Base-by-base conservation (phyloP, 352 stramenopile genomes). In the Pythium myriotylum region DNA sequence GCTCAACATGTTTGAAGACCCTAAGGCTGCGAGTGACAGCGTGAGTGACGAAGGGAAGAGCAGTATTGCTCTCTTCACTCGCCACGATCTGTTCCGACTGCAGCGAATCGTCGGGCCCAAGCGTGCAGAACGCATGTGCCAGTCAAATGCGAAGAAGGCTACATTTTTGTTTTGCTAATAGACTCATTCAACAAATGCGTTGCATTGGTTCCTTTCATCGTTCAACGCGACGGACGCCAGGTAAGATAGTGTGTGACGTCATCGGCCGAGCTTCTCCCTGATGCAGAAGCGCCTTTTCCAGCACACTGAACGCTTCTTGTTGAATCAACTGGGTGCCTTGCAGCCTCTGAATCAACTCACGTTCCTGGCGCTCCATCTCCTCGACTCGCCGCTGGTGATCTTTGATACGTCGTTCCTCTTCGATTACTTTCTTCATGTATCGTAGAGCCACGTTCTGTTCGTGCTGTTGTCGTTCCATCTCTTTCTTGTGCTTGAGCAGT, bases 161-260 rank as follows among this genome's bases (percentile, higher is more conserved):
- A 91, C 83, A 16, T 93, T 90, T 52, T 71, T 93, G 33, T 93
- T 93, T 53, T 87, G 78, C 57, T 93, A 88, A 52, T n/a, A 19
- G 22, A 12, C 19, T 43, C 17, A 20, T 43, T 43, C 37, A 17
- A 43, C 7, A 43, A 43, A 43, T 43, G 13, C n/a, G 33, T 20
- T 6, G 10, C 4, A 27, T 42, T 35, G 29, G 29, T 35, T 35
- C 10, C 29, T 26, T 20, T 66, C 50, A 66, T 27, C 50, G 59
- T 45, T 66, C 59, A 6, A 47, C 29, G 27, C 59, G 49, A 17
- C 59, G 49, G 2, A 66, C 43, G 13, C 49, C 59, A 6, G 59
- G 59, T 16, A 59, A 27, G 3, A 57, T 23, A 0, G 59, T 58
- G 7, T 67, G 59, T 2, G 59, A 50, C 1, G 51, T 67, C 33